Base-by-base conservation (phyloP, 768 basidiomycete species). In the Serendipita vermifera region DNA sequence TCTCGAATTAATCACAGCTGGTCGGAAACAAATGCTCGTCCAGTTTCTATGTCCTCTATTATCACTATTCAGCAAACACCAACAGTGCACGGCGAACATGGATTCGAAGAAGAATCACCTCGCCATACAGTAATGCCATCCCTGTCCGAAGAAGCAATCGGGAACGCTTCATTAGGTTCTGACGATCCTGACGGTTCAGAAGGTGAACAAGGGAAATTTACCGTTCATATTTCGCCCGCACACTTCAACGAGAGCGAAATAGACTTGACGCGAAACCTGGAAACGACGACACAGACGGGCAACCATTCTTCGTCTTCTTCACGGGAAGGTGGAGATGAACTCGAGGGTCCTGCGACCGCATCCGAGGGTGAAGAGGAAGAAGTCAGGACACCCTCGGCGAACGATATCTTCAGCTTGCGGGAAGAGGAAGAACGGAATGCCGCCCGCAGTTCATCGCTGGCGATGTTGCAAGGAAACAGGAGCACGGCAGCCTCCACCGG, bases 41-140 rank as follows among this genome's bases (percentile, higher is more conserved):
- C 83, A 17, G 77, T 73, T 22, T 88, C 85, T 56, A 80, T 85
- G 74, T 87, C 83, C 24, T 88, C 87, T 48, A 75, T 88, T 31
- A 84, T 89, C 64, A 89, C 88, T 20, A 85, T 91, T 54, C 84
- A 86, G 2, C 85, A 87, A 62, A 81, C 83, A 0, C 81, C 82
- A 2, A 67, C 74, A 14, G 67, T 78, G 38, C 82, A 80, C 11
- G 79, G 78, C 7, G 71, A 74, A 58, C 74, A 71, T 59, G 74
- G 75, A 55, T 65, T 60, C n/a, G 54, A 33, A 11, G 61, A 61
- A 22, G 22, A n/a, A 14, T 70, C 73, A 0, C 73, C 78, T 0
- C 77, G 78, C 59, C 77, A 82, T 71, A 75, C 78, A 2, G 81
- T 83, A 63, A 72, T 81, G n/a, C 73, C 75, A 29, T 73, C 43